Conservation (phyloP, 352 stramenopile species). For the Phytophthora melonis region DNA sequence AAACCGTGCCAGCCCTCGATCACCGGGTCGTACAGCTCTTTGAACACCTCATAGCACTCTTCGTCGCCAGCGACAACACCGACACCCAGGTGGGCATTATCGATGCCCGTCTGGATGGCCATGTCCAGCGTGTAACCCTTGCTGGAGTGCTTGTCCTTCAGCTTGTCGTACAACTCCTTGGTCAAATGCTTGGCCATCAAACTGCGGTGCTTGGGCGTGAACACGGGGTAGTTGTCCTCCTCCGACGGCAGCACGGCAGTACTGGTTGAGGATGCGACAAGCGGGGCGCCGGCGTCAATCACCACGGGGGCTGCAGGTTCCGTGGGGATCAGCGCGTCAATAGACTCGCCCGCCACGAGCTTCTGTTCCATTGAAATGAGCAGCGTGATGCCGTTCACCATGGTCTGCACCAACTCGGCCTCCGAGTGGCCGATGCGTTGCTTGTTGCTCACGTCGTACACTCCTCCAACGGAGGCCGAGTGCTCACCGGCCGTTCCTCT, state of each 20-base stretch:
- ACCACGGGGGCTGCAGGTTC: conserved; percentile 57
- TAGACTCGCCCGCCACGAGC: conserved; percentile 67
- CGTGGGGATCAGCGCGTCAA: conserved; percentile 77
- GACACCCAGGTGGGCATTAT: conserved; percentile 84
- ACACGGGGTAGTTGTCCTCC: conserved; percentile 80
- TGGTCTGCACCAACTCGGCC: conserved; percentile 95
- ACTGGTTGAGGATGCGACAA: conserved; percentile 51
- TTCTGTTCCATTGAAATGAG: conserved; percentile 92
- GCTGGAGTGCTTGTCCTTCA: conserved; percentile 74
- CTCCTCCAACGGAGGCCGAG: conserved; percentile 78
- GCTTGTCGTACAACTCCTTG: conserved; percentile 82
- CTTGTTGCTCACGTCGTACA: conserved; percentile 96
- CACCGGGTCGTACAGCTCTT: conserved; percentile 85
- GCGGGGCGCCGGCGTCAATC: conserved; percentile 64
- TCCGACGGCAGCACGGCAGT: conserved; percentile 67
- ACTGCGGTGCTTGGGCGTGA: conserved; percentile 86
- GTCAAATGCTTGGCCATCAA: conserved; percentile 90
- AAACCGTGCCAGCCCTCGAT: conserved; percentile 91
- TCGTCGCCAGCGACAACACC: conserved; percentile 89
- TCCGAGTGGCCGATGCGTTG: conserved; percentile 94
- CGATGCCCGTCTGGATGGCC: conserved; percentile 88
- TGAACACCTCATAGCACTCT: conserved; percentile 85
- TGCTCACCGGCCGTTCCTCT: conserved; percentile 88
- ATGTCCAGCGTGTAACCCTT: conserved; percentile 89
- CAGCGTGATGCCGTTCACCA: conserved; percentile 94